Evolutionary conservation across 148 eudicot species (phyloP), one percentile per base, ranked within the genome.

Genomic region (Amaranthus palmeri): DNA sequence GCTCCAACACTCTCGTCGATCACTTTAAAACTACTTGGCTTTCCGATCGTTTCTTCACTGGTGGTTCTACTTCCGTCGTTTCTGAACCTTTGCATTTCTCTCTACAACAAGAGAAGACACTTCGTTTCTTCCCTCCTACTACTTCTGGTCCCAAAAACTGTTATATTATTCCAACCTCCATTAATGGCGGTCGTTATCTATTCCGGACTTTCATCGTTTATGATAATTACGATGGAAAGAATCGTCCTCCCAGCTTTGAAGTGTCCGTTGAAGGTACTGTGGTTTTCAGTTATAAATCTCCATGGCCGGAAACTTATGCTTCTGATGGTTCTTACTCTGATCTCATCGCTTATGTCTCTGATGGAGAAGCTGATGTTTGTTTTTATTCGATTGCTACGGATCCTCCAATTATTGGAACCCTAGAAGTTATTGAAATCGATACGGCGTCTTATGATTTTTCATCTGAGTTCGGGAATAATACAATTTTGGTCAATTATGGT

Each of bases 361-460:
- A 86, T 3, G 80, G 82, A 8, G 86, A 80, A 15, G 90, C 85
- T 3, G 85, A 86, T 43, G 77, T 95, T 0, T 95, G 99, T 59
- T 87, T 95, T 7, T 95, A 95, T 81, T 89, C 96, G 56, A 86
- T 95, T 25, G 97, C 96, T 40, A 95, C 99, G 8, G 99, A 95
- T 82, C 81, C 97, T 4, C 99, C 99, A 0, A 80, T 92, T 1
- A 82, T 95, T n/a, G 96, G 88, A 10, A 86, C 99, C 46, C 69
- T 95, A 11, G 87, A 86, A 62, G 59, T 95, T 2, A 64, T 81
- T 42, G 86, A 92, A 80, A 79, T 88, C 13, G 91, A 92, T 80
- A 85, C 92, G 54, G 80, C 77, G 41, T 75, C 99, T 51, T 95
- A 95, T 54, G 79, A 74, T 9, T 25, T 25, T 25, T 48, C 87